Evolutionary conservation across 169 alveolate genomes (phyloP), one percentile per base, ranked within the genome.

Genomic region (Cryptosporidium tyzzeri): DNA sequence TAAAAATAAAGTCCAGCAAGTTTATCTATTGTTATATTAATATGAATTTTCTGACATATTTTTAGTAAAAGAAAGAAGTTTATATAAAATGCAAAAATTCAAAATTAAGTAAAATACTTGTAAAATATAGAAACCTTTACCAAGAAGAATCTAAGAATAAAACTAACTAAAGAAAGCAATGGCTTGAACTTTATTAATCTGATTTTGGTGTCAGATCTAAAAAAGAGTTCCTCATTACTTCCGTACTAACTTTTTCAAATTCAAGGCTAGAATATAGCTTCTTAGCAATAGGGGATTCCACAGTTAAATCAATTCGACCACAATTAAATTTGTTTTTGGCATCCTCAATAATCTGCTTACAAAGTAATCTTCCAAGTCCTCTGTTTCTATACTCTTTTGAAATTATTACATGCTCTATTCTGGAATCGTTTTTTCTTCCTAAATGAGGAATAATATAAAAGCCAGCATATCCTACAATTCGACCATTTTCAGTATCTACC

Each of bases 381-480:
- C 50, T 80, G 45, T 80, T 80, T 80, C 89, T 80, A 62, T 80
- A 80, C 18, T 59, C 75, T 12, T 37, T 16, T 23, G 80, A 62
- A 37, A 80, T 65, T 21, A 80, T 41, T 62, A 80, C 67, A 62
- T 80, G 89, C 0, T 80, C 89, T 23, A 80, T 62, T 41, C 89
- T 80, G 39, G 89, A 59, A 65, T 80, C 89, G n/a, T 80, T 53
- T 16, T 59, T 59, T 33, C 89, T 59, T 10, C 89, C 89, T 10
- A 80, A 50, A 41, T 80, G 89, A 31, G 89, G 89, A 59, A 80
- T 62, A 31, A 80, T 65, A 18, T 80, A 80, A 59, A 80, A 80
- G 1, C 89, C 75, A 48, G 89, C 89, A 67, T 80, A 80, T 9
- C 80, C 89, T 5, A 80, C 35, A 26, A 80, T 80, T 62, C 21